Percentiles rank a stretch among this genome's conserved stretches.
Conservation (phyloP, 2,329 filamentous ascomycete genomes). For the Xylogone sp. region DNA sequence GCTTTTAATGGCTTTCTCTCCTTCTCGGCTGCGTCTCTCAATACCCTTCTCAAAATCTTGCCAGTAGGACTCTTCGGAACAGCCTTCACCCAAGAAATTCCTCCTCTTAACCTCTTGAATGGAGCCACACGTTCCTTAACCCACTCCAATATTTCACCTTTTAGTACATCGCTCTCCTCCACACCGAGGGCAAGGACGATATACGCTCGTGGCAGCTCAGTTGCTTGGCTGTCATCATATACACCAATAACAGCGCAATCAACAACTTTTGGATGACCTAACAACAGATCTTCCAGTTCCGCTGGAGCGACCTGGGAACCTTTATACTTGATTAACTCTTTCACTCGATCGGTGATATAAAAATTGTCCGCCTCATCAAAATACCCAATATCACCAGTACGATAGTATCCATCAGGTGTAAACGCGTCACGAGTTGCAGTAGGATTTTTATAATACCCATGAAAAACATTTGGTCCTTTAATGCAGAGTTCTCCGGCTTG, state of each 20-base stretch:
- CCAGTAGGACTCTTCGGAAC: slow-evolving; percentile 66
- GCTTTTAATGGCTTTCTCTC: slow-evolving; percentile 8
- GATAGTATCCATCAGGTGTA: slow-evolving; percentile 53
- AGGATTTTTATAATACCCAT: slow-evolving; percentile 69
- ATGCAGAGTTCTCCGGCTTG: slow-evolving; percentile 69
- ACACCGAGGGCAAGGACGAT: slow-evolving; percentile 37
- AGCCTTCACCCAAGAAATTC: slow-evolving; percentile 58
- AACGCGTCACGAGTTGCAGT: slow-evolving; percentile 59
- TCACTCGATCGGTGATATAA: slow-evolving; percentile 67
- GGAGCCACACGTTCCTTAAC: slow-evolving; percentile 56
- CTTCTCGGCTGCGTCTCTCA: slow-evolving; percentile 34
- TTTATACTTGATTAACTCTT: slow-evolving; percentile 47
- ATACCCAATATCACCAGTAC: slow-evolving; percentile 65
- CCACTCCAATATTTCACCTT: slow-evolving; percentile 50
- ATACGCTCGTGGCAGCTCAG: slow-evolving; percentile 56
- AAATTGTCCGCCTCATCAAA: slow-evolving; percentile 51
- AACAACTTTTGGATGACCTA: slow-evolving; percentile 33
- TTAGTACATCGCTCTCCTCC: slow-evolving; percentile 13
- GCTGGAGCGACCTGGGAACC: slow-evolving; percentile 39
- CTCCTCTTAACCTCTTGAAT: slow-evolving; percentile 67
- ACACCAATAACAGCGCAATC: slow-evolving; percentile 59
- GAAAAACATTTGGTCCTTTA: slow-evolving; percentile 67
- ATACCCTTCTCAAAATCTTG: slow-evolving; percentile 44
- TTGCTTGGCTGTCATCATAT: slow-evolving; percentile 39
- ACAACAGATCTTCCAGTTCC: slow-evolving; percentile 32